Percentiles rank a stretch among this genome's conserved stretches.
Evolutionary conservation across 164 flowering plant species (phyloP).

Genomic region (Chloranthus sessilifolius): DNA sequence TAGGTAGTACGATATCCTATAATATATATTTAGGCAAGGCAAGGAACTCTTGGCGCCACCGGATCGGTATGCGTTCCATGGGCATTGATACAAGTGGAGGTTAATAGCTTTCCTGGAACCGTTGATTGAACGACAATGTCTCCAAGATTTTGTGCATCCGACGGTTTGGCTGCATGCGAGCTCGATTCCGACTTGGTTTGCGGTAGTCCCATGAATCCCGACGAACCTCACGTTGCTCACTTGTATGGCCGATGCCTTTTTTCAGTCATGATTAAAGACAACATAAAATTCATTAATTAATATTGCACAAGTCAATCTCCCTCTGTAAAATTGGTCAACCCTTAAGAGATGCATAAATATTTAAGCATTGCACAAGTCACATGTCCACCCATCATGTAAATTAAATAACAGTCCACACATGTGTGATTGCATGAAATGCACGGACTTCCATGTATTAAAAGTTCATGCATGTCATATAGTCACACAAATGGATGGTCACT

Average conservation of each 20-base stretch:
- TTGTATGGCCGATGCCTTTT: slow-evolving; percentile 17
- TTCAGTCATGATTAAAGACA: background rate
- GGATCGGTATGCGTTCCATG: background rate
- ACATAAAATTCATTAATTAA: background rate
- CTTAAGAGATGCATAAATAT: too few species aligned
- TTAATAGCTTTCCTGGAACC: background rate
- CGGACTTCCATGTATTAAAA: too few species aligned
- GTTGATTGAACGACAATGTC: background rate
- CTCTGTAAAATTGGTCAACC: too few species aligned
- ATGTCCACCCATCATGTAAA: too few species aligned
- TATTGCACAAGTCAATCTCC: background rate
- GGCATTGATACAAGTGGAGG: slow-evolving; percentile 1
- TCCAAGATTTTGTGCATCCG: slow-evolving; percentile 35
- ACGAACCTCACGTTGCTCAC: slow-evolving; percentile 28
- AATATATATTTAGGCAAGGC: too few species aligned
- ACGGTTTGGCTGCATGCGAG: slow-evolving; percentile 23
- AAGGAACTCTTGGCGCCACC: background rate
- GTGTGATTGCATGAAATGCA: too few species aligned
- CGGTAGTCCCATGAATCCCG: slow-evolving; percentile 21
- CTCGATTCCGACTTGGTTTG: slow-evolving; percentile 12
- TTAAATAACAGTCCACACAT: too few species aligned
- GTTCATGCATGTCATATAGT: too few species aligned
- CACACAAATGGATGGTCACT: too few species aligned
- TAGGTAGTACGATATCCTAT: too few species aligned
- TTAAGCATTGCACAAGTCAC: background rate